Conservation (phyloP, 176 grass and related monocot species). For the Ensete glaucum region DNA sequence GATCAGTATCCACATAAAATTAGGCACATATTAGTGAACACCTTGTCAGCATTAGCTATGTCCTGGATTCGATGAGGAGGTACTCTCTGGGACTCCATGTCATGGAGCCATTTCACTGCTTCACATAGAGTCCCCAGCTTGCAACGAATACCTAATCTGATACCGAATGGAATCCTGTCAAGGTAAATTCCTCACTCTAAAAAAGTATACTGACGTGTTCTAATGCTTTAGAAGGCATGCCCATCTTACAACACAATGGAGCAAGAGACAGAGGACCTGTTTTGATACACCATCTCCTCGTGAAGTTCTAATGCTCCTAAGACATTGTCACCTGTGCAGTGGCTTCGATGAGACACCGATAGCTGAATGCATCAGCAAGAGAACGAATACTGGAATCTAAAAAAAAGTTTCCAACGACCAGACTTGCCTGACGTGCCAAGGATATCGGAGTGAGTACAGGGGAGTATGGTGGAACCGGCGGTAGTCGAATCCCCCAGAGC, state of each 20-base stretch:
- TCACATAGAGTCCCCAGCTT: slow-evolving; percentile 42
- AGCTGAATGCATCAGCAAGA: slow-evolving; percentile 38
- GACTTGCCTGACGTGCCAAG: slow-evolving; percentile 30
- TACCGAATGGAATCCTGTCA: slow-evolving; percentile 58
- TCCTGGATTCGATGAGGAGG: slow-evolving; percentile 53
- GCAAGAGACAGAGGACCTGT: slow-evolving; percentile 37
- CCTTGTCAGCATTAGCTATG: slow-evolving; percentile 35
- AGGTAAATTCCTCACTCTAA: slow-evolving; percentile 38
- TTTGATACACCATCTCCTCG: slow-evolving; percentile 46
- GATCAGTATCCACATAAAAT: slow-evolving; percentile 48
- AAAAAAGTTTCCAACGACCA: slow-evolving; percentile 25
- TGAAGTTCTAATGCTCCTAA: slow-evolving; percentile 47
- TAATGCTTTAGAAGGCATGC: slow-evolving; percentile 35
- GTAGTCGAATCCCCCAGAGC: slow-evolving; percentile 34
- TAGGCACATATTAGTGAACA: slow-evolving; percentile 45
- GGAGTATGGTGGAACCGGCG: slow-evolving; percentile 41
- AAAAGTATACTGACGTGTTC: slow-evolving; percentile 39
- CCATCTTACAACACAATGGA: slow-evolving; percentile 49
- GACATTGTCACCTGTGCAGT: slow-evolving; percentile 37
- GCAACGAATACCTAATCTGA: slow-evolving; percentile 54
- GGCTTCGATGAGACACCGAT: slow-evolving; percentile 47
- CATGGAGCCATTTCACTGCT: slow-evolving; percentile 46
- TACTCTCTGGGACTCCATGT: slow-evolving; percentile 48
- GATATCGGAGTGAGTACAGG: slow-evolving; percentile 38
- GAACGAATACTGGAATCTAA: slow-evolving; percentile 34